These are phyloP conservation scores for Neospora caninum DNA, from an alignment of 169 alveolate genomes.

Conservation along the genomic window DNA sequence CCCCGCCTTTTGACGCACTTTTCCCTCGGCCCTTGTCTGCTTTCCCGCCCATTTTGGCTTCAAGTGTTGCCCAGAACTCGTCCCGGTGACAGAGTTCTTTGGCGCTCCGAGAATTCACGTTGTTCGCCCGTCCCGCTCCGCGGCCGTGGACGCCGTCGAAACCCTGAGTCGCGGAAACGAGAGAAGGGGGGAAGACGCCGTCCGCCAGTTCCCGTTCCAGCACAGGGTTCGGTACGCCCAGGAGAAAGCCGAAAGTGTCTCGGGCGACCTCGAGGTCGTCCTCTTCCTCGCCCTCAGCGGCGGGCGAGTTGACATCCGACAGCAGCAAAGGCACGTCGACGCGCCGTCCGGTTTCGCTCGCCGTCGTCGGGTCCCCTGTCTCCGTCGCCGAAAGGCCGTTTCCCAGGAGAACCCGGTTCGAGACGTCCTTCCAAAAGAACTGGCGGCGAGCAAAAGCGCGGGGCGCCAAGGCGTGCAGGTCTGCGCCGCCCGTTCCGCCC, in stretches of 20 bases:
- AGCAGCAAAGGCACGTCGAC: not conserved
- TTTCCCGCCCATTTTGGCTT: not conserved
- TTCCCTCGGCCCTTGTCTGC: not conserved
- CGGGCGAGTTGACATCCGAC: not conserved
- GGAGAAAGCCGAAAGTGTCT: not conserved
- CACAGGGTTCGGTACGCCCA: not conserved
- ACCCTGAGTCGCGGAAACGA: not conserved
- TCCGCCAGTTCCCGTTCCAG: not conserved
- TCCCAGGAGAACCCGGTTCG: not conserved
- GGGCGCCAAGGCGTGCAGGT: not conserved
- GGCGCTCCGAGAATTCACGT: not conserved
- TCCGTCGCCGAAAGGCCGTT: not conserved
- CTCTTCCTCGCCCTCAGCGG: not conserved
- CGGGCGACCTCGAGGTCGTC: not conserved
- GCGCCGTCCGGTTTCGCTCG: not conserved
- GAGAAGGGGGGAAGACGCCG: not conserved
- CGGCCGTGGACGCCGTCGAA: not conserved
- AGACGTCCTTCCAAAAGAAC: not conserved
- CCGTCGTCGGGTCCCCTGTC: not conserved
- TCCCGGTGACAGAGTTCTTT: not conserved
- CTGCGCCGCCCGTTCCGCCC: not conserved
- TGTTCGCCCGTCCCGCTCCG: not conserved
- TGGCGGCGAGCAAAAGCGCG: not conserved
- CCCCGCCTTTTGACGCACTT: not conserved
- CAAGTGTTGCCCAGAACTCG: not conserved